Percentiles rank a stretch among this genome's conserved stretches.
Conservation (phyloP, 2,329 filamentous ascomycete genomes). For the Ceratocystis variospora region DNA sequence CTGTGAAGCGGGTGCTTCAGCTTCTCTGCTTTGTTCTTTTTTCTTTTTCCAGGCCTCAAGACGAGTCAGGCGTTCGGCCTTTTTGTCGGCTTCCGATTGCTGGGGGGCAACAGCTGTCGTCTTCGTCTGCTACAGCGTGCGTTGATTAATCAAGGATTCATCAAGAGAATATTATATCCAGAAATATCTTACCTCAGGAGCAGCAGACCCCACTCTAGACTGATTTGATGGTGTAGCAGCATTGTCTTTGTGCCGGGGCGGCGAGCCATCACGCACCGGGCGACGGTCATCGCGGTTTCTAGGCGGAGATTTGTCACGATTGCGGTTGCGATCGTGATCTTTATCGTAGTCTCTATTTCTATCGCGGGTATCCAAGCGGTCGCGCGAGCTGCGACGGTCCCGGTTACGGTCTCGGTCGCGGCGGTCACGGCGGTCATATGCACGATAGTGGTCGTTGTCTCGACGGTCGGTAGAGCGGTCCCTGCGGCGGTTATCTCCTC, state of each 20-base stretch:
- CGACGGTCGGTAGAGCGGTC: conserved; percentile 56
- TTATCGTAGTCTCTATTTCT: conserved; percentile 44
- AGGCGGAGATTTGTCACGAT: conserved; percentile 23
- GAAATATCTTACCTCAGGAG: conserved; percentile 39
- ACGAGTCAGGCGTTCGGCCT: conserved; percentile 66
- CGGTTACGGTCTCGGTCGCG: conserved; percentile 34
- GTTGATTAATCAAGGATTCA: conserved; percentile 17
- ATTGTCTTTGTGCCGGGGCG: conserved; percentile 22
- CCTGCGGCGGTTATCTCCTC: conserved; percentile 48
- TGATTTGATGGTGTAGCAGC: conserved; percentile 28
- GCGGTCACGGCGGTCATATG: conserved; percentile 34
- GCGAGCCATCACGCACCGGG: conserved; percentile 50
- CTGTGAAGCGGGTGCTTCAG: conserved; percentile 56
- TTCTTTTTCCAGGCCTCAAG: conserved; percentile 88
- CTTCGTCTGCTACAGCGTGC: conserved; percentile 10
- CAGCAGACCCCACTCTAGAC: conserved; percentile 30
- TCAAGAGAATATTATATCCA: conserved; percentile 25
- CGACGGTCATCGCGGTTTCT: conserved; percentile 28
- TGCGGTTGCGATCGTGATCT: conserved; percentile 49
- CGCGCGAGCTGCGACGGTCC: conserved; percentile 53
- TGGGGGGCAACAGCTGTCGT: conserved; percentile 29
- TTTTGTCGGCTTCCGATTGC: conserved; percentile 58
- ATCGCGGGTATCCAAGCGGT: conserved; percentile 44
- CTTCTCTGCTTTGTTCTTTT: conserved; percentile 50
- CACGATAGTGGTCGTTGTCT: conserved; percentile 51